These are phyloP conservation scores for Ascochyta rabiei DNA, from an alignment of 2,329 filamentous ascomycete genomes.

Conservation along the genomic window DNA sequence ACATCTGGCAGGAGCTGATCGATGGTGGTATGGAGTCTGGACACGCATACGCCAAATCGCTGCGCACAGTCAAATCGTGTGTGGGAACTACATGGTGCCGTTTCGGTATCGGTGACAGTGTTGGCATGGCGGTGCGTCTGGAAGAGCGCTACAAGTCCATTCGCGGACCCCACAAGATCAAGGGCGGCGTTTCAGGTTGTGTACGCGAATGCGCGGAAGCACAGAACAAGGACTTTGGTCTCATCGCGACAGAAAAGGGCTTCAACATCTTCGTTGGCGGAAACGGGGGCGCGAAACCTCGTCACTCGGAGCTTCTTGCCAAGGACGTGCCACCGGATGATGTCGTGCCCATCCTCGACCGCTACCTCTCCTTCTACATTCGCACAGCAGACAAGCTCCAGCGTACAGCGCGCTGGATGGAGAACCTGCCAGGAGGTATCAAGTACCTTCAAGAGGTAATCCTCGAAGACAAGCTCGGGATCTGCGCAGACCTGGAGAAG, in stretches of 20 bases:
- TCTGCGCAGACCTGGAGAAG: slow-evolving; percentile 80
- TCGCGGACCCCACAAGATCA: slow-evolving; percentile 87
- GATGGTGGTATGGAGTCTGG: slow-evolving; percentile 89
- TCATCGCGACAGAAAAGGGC: slow-evolving; percentile 90
- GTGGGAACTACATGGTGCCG: slow-evolving; percentile 92
- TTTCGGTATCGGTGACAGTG: slow-evolving; percentile 86
- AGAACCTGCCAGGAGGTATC: slow-evolving; percentile 82
- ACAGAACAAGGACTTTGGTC: slow-evolving; percentile 90
- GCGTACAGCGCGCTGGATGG: slow-evolving; percentile 86
- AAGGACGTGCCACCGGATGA: slow-evolving; percentile 85
- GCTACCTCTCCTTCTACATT: slow-evolving; percentile 93
- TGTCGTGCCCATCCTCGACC: slow-evolving; percentile 81
- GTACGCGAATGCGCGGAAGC: slow-evolving; percentile 93
- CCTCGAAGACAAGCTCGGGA: slow-evolving; percentile 83
- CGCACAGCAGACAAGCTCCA: slow-evolving; percentile 90
- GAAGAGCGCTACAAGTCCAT: slow-evolving; percentile 94
- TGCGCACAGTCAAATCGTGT: slow-evolving; percentile 89
- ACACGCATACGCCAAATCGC: slow-evolving; percentile 87
- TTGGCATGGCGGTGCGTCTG: slow-evolving; percentile 85
- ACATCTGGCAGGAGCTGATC: slow-evolving; percentile 81
- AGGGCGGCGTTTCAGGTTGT: slow-evolving; percentile 87
- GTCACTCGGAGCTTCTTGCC: slow-evolving; percentile 80
- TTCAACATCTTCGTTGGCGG: slow-evolving; percentile 93
- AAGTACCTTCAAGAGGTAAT: slow-evolving; percentile 82
- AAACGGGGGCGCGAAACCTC: slow-evolving; percentile 85